Percentiles rank a stretch among this genome's conserved stretches.
Evolutionary conservation across 2,329 filamentous ascomycete species (phyloP).

Genomic region (Trichocomaceae sp.): DNA sequence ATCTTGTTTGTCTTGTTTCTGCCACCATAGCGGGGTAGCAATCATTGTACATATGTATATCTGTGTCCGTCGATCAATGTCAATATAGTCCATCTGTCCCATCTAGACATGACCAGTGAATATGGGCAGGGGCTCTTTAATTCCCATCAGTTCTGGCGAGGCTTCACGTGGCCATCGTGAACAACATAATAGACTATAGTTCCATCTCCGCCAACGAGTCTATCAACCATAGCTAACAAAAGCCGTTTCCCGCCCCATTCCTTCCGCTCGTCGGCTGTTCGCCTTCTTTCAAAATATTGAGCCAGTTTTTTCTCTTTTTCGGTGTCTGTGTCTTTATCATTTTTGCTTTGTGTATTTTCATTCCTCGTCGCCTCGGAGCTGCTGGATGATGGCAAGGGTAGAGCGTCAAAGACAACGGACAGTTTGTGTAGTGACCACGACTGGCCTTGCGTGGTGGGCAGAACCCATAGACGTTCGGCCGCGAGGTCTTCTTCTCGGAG

Average conservation of each 20-base stretch:
- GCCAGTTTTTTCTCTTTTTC: slow-evolving; percentile 24
- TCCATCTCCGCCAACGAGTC: slow-evolving; percentile 47
- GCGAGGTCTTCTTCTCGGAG: slow-evolving; percentile 42
- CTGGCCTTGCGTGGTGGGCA: slow-evolving; percentile 54
- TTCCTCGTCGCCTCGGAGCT: slow-evolving; percentile 11
- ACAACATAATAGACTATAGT: slow-evolving; percentile 61
- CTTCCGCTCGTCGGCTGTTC: slow-evolving; percentile 21
- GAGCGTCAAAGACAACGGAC: slow-evolving; percentile 51
- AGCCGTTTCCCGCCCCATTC: slow-evolving; percentile 48
- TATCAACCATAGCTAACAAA: slow-evolving; percentile 52
- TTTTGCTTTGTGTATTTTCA: slow-evolving; percentile 19
- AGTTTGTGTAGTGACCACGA: slow-evolving; percentile 53
- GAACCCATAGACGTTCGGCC: slow-evolving; percentile 52
- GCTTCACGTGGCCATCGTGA: slow-evolving; percentile 59
- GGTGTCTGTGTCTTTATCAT: slow-evolving; percentile 21
- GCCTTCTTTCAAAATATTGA: slow-evolving; percentile 27
- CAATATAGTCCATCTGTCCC: not conserved
- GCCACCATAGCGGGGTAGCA: not conserved
- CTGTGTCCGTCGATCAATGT: not conserved
- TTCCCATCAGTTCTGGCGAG: slow-evolving; percentile 51
- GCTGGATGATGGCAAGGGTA: slow-evolving; percentile 26
- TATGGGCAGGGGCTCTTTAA: no score
- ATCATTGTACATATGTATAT: slow-evolving; percentile 5
- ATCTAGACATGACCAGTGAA: not conserved
- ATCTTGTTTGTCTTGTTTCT: not conserved